phyloP scores from a whole-genome alignment of 2,329 filamentous ascomycete genomes.

The Microascus cirrosus region DNA sequence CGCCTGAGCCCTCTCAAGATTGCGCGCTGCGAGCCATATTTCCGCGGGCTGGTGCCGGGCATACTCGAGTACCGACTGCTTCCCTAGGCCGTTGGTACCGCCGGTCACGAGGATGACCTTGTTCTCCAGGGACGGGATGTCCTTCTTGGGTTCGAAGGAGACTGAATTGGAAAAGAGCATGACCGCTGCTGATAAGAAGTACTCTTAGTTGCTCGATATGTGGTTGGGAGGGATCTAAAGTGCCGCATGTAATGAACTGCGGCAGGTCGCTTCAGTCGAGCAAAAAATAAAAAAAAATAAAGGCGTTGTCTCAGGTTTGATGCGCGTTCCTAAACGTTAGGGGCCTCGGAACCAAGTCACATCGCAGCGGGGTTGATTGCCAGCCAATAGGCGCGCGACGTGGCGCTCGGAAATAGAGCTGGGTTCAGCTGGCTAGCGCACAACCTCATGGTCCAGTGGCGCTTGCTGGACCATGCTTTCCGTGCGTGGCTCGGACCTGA shows the following conservation, averaged over 20 bases:
- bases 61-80: conserved; percentile 13
- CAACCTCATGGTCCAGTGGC: no score
- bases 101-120: conserved; percentile 41
- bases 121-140: conserved; percentile 30
- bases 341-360: no score
- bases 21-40: conserved; percentile 19
- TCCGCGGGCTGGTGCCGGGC: conserved; percentile 10
- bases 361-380: no score
- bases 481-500: no score
- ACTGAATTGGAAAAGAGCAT: conserved; percentile 1
- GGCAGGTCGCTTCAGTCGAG: no score
- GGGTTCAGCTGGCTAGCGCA: no score
- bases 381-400: no score
- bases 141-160: conserved; percentile 22
- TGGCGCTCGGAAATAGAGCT: no score
- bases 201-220: neutral
- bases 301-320: no score
- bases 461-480: no score
- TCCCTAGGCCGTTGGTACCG: conserved; percentile 23
- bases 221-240: neutral
- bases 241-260: neutral
- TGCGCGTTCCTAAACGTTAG: no score
- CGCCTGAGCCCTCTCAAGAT: conserved; percentile 20
- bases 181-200: neutral
- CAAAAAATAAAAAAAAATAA: no score